Conservation (phyloP, 768 basidiomycete genomes). For the Psilocybe tampanensis region DNA sequence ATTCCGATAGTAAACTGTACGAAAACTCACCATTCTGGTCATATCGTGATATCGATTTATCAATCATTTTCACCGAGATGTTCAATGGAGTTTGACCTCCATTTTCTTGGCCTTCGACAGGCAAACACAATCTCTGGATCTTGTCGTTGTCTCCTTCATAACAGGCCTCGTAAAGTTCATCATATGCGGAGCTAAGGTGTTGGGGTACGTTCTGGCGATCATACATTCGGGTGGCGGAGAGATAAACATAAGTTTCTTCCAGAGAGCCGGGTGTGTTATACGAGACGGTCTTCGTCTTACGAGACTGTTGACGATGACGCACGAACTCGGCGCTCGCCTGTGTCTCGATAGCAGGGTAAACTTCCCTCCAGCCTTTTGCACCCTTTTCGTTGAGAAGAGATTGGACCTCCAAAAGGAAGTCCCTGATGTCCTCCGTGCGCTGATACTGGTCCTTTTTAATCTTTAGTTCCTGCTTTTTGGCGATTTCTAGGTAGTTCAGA, state of each 20-base stretch:
- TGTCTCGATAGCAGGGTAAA: constrained; percentile 32
- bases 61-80: constrained; percentile 40
- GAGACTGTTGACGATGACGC: not conserved
- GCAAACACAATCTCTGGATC: constrained; percentile 56
- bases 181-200: constrained; percentile 42
- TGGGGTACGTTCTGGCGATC: constrained; percentile 31
- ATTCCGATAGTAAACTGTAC: not conserved
- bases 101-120: constrained; percentile 29
- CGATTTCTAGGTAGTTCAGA: not conserved
- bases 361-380: constrained; percentile 46
- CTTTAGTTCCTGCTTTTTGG: not conserved
- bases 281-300: not conserved
- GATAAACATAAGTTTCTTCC: constrained; percentile 3
- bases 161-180: constrained; percentile 60
- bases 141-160: constrained; percentile 51
- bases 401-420: constrained; percentile 37
- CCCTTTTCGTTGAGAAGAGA: constrained; percentile 31
- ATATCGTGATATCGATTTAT: constrained; percentile 14
- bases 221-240: constrained; percentile 10
- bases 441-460: constrained; percentile 11
- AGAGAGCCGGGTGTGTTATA: not conserved
- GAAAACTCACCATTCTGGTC: constrained; percentile 23
- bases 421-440: constrained; percentile 27
- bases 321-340: not conserved
- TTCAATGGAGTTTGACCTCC: constrained; percentile 36